Evolutionary conservation across 129 eudicot genomes (phyloP), one percentile per base, ranked within the genome.

Genomic region (Gnaphalium uliginosum): DNA sequence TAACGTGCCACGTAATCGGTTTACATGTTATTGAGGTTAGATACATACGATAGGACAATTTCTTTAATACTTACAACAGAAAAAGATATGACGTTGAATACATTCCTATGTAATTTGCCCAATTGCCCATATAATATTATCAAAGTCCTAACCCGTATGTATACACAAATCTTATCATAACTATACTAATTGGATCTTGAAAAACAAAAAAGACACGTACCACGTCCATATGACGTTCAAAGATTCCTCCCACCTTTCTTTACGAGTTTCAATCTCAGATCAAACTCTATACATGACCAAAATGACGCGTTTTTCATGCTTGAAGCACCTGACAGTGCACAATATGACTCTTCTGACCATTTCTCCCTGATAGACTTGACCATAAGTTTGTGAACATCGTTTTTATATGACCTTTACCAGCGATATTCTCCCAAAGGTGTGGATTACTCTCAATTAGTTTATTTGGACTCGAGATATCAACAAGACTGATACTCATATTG

Each of bases 241-340:
- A 66, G 43, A 53, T 63, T 33, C 24, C 67, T 56, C 29, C 13
- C 46, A 37, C 46, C 46, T 37, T 8, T 8, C 46, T 8, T 8
- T 37, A 37, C 14, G 46, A 37, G 46, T 37, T 37, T 8, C 46
- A 37, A 37, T 37, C 46, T 37, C 46, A 8, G 46, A 37, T 37
- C 46, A 37, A 37, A 37, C 13, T 37, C 46, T 9, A 13, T 8
- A 37, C 46, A 37, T 37, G 46, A 37, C 46, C 46, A 37, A 37
- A 37, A 37, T 3, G 14, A 8, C 0, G 13, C 46, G 46, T 8
- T 9, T 37, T 37, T 89, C 87, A 89, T 13, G 96, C 90, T 78
- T 81, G 92, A 82, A 90, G 96, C 75, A 90, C 93, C 67, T 90
- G 96, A 77, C 96, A 87, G 22, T 90, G 93, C 71, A 90, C 89